These are phyloP conservation scores for Hymenoscyphus occultus DNA, from an alignment of 2,329 filamentous ascomycete species.

Conservation along the genomic window DNA sequence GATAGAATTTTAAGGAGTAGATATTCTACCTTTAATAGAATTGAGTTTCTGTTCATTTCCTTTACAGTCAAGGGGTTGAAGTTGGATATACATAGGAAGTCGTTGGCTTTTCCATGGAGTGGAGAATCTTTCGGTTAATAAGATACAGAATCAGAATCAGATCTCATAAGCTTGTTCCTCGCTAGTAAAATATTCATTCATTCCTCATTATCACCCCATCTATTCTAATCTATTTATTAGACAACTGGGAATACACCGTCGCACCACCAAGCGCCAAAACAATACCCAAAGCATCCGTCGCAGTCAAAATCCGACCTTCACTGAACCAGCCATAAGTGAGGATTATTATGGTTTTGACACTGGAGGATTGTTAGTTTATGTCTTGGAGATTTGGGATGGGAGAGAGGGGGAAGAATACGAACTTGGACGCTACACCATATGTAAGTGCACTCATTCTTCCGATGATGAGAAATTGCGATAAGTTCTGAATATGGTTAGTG, in stretches of 20 bases:
- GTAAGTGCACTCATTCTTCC: constrained; percentile 35
- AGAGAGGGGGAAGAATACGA: constrained; percentile 17
- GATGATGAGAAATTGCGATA: constrained; percentile 42
- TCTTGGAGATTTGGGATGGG: background rate
- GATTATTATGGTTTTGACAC: constrained; percentile 46
- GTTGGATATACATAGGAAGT: too few species aligned
- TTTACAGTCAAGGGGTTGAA: too few species aligned
- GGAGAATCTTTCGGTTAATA: too few species aligned
- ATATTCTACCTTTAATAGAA: too few species aligned
- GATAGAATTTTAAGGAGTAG: too few species aligned
- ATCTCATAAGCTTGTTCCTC: too few species aligned
- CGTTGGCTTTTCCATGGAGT: too few species aligned
- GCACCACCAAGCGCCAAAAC: constrained; percentile 44
- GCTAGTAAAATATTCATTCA: background rate
- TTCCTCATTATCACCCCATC: background rate
- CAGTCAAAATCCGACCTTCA: constrained; percentile 41
- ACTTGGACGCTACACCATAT: constrained; percentile 35
- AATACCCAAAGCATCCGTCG: constrained; percentile 42
- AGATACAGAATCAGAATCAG: too few species aligned
- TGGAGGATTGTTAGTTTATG: constrained; percentile 27
- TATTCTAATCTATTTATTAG: constrained; percentile 25
- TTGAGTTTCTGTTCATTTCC: too few species aligned
- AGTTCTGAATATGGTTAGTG: constrained; percentile 28
- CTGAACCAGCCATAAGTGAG: constrained; percentile 45
- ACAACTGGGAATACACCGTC: constrained; percentile 44